Evolutionary conservation across 2,329 filamentous ascomycete species (phyloP).

Genomic region (Orbilia brochopaga): DNA sequence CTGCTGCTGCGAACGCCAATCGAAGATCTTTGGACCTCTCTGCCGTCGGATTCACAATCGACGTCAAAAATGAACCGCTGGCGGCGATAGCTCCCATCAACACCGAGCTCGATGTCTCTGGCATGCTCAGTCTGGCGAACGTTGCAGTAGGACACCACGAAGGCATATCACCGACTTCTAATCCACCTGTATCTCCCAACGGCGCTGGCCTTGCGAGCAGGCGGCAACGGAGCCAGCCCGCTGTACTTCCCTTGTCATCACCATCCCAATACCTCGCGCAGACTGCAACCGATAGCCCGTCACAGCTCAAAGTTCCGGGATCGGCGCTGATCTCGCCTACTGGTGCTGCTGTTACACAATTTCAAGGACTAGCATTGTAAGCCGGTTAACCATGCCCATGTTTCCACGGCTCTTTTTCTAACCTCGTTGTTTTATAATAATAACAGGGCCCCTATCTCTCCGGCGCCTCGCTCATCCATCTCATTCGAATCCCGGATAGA

Average conservation of each 20-base stretch:
- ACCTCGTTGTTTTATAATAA: slow-evolving; percentile 23
- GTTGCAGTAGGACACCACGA: slow-evolving; percentile 48
- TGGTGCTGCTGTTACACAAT: slow-evolving; percentile 53
- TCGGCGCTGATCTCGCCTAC: slow-evolving; percentile 47
- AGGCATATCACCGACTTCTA: slow-evolving; percentile 48
- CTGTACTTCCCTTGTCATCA: slow-evolving; percentile 36
- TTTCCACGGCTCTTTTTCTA: slow-evolving; percentile 1
- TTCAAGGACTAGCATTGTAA: slow-evolving; percentile 54
- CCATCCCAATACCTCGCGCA: slow-evolving; percentile 39
- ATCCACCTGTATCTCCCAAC: slow-evolving; percentile 34
- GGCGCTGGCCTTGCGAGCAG: slow-evolving; percentile 35
- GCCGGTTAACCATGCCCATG: background rate
- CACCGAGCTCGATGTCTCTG: slow-evolving; percentile 48
- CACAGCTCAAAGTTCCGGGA: slow-evolving; percentile 40
- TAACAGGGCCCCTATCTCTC: slow-evolving; percentile 54
- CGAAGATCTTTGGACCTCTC: slow-evolving; percentile 44
- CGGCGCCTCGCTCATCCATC: slow-evolving; percentile 49
- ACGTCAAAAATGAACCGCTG: slow-evolving; percentile 41
- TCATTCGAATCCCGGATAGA: slow-evolving; percentile 38
- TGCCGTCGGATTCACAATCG: slow-evolving; percentile 32
- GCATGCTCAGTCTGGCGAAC: slow-evolving; percentile 48
- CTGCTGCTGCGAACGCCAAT: slow-evolving; percentile 34
- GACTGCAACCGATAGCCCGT: slow-evolving; percentile 29
- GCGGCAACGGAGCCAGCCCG: slow-evolving; percentile 36
- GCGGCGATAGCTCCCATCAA: slow-evolving; percentile 45